These are phyloP conservation scores for Fibroporia radiculosa DNA, from an alignment of 768 basidiomycete species.

Conservation along the genomic window DNA sequence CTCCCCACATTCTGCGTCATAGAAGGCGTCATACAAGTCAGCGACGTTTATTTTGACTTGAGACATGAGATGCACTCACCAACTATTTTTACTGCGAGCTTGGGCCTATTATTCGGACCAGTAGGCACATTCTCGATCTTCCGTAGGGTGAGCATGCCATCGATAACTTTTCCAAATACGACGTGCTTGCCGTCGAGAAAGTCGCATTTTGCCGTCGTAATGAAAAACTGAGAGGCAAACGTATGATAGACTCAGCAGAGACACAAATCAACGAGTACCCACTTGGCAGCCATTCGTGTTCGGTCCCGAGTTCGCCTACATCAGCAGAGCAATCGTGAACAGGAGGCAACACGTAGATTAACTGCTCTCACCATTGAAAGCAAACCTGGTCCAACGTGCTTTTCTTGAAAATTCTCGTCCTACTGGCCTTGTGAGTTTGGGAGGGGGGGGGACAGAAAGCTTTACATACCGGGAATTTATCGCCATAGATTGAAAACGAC, in stretches of 20 bases:
- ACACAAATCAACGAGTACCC: constrained; percentile 9
- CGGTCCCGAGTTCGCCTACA: constrained; percentile 88
- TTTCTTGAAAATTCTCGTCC: constrained; percentile 94
- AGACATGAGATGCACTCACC: constrained; percentile 36
- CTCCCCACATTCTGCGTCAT: constrained; percentile 29
- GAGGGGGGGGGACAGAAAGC: not conserved
- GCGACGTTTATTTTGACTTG: not conserved
- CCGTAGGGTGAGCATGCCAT: constrained; percentile 90
- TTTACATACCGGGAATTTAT: constrained; percentile 73
- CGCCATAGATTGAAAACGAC: constrained; percentile 93
- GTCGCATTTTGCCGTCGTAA: constrained; percentile 90
- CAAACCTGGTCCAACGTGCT: constrained; percentile 80
- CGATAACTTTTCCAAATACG: constrained; percentile 85
- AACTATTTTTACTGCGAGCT: constrained; percentile 79
- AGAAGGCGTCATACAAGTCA: not conserved
- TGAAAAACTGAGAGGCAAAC: constrained; percentile 71
- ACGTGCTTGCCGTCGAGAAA: constrained; percentile 95
- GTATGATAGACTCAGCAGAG: not conserved
- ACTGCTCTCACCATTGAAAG: constrained; percentile 73
- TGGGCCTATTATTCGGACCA: constrained; percentile 83
- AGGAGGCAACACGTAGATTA: not conserved
- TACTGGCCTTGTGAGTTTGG: constrained; percentile 20
- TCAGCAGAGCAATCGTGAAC: constrained; percentile 1
- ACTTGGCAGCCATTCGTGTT: constrained; percentile 93
- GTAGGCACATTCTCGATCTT: constrained; percentile 97